Evolutionary conservation across 108 stramenopile genomes (phyloP), one percentile per base, ranked within the genome.

Genomic region (Fistulifera pelliculosa): DNA sequence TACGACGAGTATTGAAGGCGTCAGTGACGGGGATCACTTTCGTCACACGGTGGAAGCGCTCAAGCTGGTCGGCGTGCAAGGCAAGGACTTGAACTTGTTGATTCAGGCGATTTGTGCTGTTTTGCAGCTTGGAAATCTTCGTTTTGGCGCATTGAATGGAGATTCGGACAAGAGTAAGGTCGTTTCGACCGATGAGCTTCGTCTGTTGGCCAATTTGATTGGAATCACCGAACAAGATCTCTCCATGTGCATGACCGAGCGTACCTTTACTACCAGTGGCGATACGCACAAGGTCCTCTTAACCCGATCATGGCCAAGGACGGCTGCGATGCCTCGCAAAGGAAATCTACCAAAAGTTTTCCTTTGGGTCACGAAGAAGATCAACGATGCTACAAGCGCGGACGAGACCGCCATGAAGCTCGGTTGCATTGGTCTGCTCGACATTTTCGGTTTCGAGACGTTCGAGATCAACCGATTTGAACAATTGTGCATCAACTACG

Each of bases 371-470:
- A 71, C 80, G 0, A 61, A 66, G 47, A 60, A 61, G 41, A 72
- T 80, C 38, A 81, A 80, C 45, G 58, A 41, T 0, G 62, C 62
- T 23, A 80, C 73, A 1, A 35, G 31, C 31, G 31, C 8, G 6
- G 31, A 35, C 8, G 31, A 8, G 31, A 35, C 31, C 31, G 31
- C 31, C 31, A 58, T 62, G n/a, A 62, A 61, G 38, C 57, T 71
- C 49, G 81, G 81, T 12, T 77, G 79, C 41, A 77, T 96, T 42
- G 85, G 84, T 25, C 68, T 96, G 22, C 68, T 96, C 10, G 98
- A 99, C 52, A 99, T 99, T 47, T 99, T 96, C 66, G 96, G 98
- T 16, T 99, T 99, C 62, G 98, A 99, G 74, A 66, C 79, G 27
- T 96, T 99, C 58, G 70, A 79, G 16, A 65, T 68, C 27, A 99